A percentile compares a stretch with the other conserved stretches of the same genome.
Evolutionary conservation across 164 flowering plant species (phyloP).

Genomic region (Paratinospora sagittata): DNA sequence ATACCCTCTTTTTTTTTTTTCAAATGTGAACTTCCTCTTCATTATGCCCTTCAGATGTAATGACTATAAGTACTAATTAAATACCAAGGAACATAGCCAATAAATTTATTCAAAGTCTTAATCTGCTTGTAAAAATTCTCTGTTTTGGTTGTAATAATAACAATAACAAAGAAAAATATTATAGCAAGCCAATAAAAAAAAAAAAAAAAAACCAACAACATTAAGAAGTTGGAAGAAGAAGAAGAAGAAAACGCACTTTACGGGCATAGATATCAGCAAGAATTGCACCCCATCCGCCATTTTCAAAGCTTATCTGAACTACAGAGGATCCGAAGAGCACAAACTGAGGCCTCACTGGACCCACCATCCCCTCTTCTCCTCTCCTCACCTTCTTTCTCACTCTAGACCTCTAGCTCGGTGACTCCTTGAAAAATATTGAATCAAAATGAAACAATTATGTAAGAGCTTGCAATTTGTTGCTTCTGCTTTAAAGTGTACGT

Average conservation of each 20-base stretch:
- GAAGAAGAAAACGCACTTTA: constrained; percentile 34
- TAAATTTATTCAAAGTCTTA: not conserved
- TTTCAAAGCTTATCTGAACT: constrained; percentile 62
- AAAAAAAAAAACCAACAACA: constrained; percentile 7
- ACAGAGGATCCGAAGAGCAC: constrained; percentile 90
- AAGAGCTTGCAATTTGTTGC: no score
- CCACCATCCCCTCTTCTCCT: constrained; percentile 39
- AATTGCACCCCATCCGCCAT: constrained; percentile 86
- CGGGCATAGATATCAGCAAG: constrained; percentile 83
- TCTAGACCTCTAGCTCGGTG: no score
- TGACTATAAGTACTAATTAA: no score
- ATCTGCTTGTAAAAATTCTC: not conserved
- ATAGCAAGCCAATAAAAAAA: not conserved
- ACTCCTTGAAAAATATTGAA: no score
- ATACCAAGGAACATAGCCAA: no score
- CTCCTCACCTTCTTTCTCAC: not conserved
- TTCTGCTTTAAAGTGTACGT: no score
- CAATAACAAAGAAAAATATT: no score
- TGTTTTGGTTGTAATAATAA: not conserved
- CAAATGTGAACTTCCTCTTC: no score
- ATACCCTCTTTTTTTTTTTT: no score
- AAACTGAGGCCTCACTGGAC: constrained; percentile 61
- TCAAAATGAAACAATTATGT: no score
- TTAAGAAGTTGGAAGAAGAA: not conserved
- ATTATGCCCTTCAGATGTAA: no score